A percentile compares a stretch with the other conserved stretches of the same genome.
Conservation (phyloP, 805 yeast species). For the Wickerhamiella siamensis region DNA sequence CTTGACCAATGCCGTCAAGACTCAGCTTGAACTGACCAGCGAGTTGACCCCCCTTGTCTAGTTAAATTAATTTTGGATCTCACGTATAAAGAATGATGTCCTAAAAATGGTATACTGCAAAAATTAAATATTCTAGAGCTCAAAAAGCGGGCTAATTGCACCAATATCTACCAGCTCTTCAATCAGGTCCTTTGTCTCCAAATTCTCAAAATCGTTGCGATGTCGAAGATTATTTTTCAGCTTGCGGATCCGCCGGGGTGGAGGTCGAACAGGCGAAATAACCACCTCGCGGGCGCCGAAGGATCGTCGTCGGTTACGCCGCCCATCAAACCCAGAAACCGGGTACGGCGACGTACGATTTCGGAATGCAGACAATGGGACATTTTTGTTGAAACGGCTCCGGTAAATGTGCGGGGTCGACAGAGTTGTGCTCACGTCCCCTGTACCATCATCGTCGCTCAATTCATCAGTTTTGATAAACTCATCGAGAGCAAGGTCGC, state of each 20-base stretch:
- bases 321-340: constrained; percentile 3
- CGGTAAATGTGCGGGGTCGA: constrained; percentile 23
- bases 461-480: constrained; percentile 76
- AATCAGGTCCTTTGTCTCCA: constrained; percentile 19
- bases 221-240: constrained; percentile 5
- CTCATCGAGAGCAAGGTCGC: constrained; percentile 55
- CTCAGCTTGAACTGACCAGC: constrained; percentile 68
- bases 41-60: constrained; percentile 47
- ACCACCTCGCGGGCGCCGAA: constrained; percentile 16
- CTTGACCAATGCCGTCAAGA: constrained; percentile 68
- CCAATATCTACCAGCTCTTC: constrained; percentile 26
- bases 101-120: too few species aligned
- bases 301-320: constrained; percentile 16
- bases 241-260: constrained; percentile 13
- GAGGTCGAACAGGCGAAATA: constrained; percentile 21
- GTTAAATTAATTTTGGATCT: constrained; percentile 1
- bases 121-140: constrained; percentile 8
- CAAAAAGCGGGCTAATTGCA: constrained; percentile 24
- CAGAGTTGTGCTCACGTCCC: constrained; percentile 13
- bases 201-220: constrained; percentile 5
- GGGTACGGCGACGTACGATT: constrained; percentile 42
- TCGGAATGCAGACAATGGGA: constrained; percentile 83
- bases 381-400: constrained; percentile 27
- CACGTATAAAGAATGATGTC: too few species aligned
- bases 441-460: constrained; percentile 48